Evolutionary conservation across 2,329 filamentous ascomycete genomes (phyloP).

Genomic region (Seiridium unicorne): DNA sequence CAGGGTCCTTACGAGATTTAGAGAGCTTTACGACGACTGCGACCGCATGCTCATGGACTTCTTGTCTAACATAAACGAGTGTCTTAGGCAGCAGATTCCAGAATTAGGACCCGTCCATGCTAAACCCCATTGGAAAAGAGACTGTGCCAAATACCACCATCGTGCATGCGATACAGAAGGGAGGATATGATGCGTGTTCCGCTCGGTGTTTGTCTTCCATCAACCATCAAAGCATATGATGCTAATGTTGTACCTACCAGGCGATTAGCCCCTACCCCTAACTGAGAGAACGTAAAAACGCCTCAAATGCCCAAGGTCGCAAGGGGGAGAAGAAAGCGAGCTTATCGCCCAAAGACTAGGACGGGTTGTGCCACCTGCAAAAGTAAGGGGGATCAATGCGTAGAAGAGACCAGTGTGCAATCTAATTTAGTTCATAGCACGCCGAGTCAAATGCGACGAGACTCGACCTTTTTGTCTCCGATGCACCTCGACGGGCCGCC

Average conservation of each 20-base stretch:
- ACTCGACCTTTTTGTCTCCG: constrained; percentile 3
- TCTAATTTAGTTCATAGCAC: constrained; percentile 1
- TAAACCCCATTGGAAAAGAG: no score
- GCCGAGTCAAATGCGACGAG: constrained; percentile 11
- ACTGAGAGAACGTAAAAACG: no score
- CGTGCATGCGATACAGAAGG: no score
- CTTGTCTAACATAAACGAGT: background rate
- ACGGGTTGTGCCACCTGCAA: constrained; percentile 9
- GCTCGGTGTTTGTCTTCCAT: no score
- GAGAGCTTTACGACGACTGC: background rate
- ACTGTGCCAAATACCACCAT: no score
- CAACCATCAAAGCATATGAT: no score
- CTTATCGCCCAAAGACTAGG: constrained; percentile 8
- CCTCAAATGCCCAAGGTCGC: constrained; percentile 8
- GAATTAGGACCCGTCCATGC: no score
- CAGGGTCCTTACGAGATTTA: background rate
- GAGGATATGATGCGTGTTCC: no score
- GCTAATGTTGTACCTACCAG: no score
- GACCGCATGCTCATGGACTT: background rate
- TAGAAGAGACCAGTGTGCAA: background rate
- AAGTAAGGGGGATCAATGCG: constrained; percentile 3
- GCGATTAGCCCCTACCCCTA: no score
- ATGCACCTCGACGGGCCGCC: constrained; percentile 7
- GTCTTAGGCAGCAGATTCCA: background rate
- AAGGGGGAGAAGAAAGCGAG: constrained; percentile 9